A percentile compares a stretch with the other conserved stretches of the same genome.
These are phyloP conservation scores for Rubia tinctorum DNA, from an alignment of 305 asterid species.

Conservation along the genomic window DNA sequence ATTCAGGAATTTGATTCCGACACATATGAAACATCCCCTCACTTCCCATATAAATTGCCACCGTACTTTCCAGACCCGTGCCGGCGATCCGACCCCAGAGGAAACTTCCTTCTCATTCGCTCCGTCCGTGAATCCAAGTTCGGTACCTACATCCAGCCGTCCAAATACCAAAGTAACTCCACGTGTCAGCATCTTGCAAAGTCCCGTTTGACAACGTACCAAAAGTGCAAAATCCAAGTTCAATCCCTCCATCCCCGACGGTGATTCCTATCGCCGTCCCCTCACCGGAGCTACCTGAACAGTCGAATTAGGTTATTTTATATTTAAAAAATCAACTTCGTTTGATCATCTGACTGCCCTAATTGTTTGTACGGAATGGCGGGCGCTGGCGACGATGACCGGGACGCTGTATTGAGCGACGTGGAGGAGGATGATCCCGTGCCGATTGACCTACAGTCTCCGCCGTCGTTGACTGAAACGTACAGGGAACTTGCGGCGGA, in stretches of 20 bases:
- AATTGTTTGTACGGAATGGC: constrained; percentile 34
- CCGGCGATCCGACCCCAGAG: too few species aligned
- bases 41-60: too few species aligned
- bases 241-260: background rate
- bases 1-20: too few species aligned
- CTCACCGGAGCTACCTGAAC: background rate
- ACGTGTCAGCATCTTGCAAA: constrained; percentile 6
- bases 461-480: constrained; percentile 50
- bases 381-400: constrained; percentile 53
- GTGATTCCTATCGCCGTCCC: background rate
- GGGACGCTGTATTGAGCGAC: constrained; percentile 82
- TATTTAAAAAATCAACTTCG: background rate
- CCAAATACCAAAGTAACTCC: background rate
- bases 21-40: too few species aligned
- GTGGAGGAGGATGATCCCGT: constrained; percentile 86
- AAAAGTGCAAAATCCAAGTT: background rate
- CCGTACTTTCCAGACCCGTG: too few species aligned
- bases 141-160: background rate
- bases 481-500: constrained; percentile 60
- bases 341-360: constrained; percentile 2
- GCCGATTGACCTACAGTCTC: constrained; percentile 36
- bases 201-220: background rate
- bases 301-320: background rate
- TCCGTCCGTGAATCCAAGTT: background rate
- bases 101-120: background rate